Conservation (phyloP, 495 filamentous ascomycete species). For the Clavariopsis aquatica region DNA sequence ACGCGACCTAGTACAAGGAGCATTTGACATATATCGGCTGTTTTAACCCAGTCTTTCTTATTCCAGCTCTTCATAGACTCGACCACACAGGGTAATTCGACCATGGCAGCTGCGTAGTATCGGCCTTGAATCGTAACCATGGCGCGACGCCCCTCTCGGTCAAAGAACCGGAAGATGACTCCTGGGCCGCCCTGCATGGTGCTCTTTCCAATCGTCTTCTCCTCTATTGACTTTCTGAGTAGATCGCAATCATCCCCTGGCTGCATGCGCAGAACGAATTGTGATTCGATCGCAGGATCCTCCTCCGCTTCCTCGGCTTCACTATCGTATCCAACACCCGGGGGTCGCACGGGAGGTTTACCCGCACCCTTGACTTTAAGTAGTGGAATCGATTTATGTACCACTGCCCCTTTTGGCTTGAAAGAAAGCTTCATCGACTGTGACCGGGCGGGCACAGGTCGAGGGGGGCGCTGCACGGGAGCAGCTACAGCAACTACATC, state of each 20-base stretch:
- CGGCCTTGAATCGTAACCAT: constrained; percentile 67
- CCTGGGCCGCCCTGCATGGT: constrained; percentile 64
- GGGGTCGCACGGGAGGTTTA: constrained; percentile 61
- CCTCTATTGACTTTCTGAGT: constrained; percentile 67
- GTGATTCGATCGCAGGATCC: constrained; percentile 83
- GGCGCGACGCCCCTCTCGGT: constrained; percentile 70
- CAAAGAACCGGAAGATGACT: constrained; percentile 76
- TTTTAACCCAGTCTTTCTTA: constrained; percentile 86
- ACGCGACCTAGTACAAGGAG: constrained; percentile 75
- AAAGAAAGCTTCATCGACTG: constrained; percentile 20
- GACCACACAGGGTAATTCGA: constrained; percentile 88
- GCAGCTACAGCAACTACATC: not conserved
- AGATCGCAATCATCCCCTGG: constrained; percentile 84
- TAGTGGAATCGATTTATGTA: constrained; percentile 17
- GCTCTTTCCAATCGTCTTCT: constrained; percentile 69
- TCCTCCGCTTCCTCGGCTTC: constrained; percentile 86
- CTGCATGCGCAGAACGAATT: constrained; percentile 85
- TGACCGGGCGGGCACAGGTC: not conserved
- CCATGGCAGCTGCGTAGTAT: constrained; percentile 75
- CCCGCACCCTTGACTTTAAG: constrained; percentile 50
- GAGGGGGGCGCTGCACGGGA: not conserved
- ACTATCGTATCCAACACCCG: constrained; percentile 93
- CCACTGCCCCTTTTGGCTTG: constrained; percentile 20
- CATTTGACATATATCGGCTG: constrained; percentile 94
- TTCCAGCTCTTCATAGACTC: constrained; percentile 98